Evolutionary conservation across 768 basidiomycete genomes (phyloP), one percentile per base, ranked within the genome.

Genomic region (Leucocoprinus sp.): DNA sequence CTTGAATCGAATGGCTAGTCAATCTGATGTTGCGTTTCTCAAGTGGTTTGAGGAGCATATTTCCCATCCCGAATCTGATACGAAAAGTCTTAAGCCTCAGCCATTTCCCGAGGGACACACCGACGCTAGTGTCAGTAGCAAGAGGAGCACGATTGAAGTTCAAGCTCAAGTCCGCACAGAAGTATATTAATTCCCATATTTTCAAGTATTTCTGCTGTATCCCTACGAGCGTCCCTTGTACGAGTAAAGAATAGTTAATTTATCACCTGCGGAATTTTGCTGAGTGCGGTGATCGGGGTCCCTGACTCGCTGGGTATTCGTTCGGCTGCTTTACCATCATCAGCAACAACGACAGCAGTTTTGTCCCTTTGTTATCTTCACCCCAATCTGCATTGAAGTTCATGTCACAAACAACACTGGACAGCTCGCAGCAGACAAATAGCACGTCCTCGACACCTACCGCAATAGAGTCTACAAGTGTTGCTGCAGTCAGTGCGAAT

Each of bases 21-120:
- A 14, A n/a, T 34, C 29, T 24, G 26, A 15, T 43, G 8, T 49
- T 23, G 24, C 24, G 44, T 43, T 19, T 12, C 37, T 34, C 3
- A 43, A 72, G 70, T 71, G 66, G 66, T 71, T 72, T 53, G 59
- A 59, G 17, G 66, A 66, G 17, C 63, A 68, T 51, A 60, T 62
- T 15, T n/a, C n/a, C n/a, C n/a, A n/a, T n/a, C n/a, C n/a, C n/a
- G n/a, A n/a, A 59, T 61, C 19, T 38, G 55, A 12, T 28, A 18
- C 8, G 42, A 48, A 6, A 31, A 12, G 2, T 34, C 37, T 48
- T 8, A 47, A 39, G 22, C 26, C 44, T 14, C 14, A 14, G 19
- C 27, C 17, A 24, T 46, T 45, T 14, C 5, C 27, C 2, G 38
- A 43, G 31, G n/a, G n/a, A 31, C 5, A 31, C 11, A 31, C 31